phyloP scores from a whole-genome alignment of 2,329 filamentous ascomycete genomes.

The Nemania sp. region DNA sequence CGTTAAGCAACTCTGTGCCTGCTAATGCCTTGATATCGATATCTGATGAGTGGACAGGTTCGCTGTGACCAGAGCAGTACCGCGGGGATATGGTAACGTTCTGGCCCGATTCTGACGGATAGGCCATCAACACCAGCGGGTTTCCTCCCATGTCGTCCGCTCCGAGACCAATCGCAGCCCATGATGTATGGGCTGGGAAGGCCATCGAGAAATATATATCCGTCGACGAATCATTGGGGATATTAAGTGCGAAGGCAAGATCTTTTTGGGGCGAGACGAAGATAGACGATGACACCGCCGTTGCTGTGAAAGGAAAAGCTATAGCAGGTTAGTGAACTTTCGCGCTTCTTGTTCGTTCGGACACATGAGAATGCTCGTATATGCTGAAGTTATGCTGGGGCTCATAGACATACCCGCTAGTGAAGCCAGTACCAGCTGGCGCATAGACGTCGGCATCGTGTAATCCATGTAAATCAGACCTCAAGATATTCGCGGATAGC shows the following conservation, averaged over 20 bases:
- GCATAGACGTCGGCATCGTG: slow-evolving; percentile 17
- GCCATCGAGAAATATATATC: slow-evolving; percentile 60
- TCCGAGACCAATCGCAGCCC: slow-evolving; percentile 60
- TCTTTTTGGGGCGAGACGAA: slow-evolving; percentile 36
- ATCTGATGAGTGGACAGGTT: slow-evolving; percentile 52
- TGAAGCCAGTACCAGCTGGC: slow-evolving; percentile 30
- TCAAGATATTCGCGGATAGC: background rate
- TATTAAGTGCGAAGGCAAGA: slow-evolving; percentile 68
- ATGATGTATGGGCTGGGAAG: slow-evolving; percentile 50
- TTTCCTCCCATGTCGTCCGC: slow-evolving; percentile 52
- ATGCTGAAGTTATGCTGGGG: background rate
- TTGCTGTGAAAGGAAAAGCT: slow-evolving; percentile 15
- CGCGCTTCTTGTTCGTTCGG: background rate
- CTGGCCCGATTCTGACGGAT: slow-evolving; percentile 49
- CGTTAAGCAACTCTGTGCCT: slow-evolving; percentile 52
- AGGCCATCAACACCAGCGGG: slow-evolving; percentile 59
- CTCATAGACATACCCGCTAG: slow-evolving; percentile 15
- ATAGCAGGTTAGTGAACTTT: slow-evolving; percentile 9
- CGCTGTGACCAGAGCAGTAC: slow-evolving; percentile 52
- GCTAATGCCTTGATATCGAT: slow-evolving; percentile 50
- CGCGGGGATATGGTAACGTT: slow-evolving; percentile 62
- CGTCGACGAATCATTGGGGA: slow-evolving; percentile 65
- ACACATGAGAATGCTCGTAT: background rate
- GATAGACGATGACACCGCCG: slow-evolving; percentile 29
- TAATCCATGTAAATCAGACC: background rate